phyloP scores from a whole-genome alignment of 768 basidiomycete genomes.

The Cystoderma amianthinum region DNA sequence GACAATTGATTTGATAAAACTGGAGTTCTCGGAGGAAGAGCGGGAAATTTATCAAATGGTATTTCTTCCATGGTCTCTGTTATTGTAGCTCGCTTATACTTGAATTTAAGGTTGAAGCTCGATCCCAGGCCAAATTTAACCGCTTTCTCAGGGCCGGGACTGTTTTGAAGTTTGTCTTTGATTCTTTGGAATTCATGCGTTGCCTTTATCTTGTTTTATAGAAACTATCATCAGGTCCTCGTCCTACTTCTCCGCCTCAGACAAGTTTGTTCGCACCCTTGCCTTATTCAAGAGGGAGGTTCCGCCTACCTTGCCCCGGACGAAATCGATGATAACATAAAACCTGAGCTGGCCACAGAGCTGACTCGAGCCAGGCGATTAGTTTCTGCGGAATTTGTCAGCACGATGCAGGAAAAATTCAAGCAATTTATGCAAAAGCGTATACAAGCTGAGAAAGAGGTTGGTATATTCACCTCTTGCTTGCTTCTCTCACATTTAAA shows the following conservation, averaged over 20 bases:
- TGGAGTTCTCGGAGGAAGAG: slow-evolving; percentile 58
- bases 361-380: slow-evolving; percentile 36
- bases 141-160: slow-evolving; percentile 54
- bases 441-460: slow-evolving; percentile 48
- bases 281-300: slow-evolving; percentile 52
- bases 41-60: slow-evolving; percentile 56
- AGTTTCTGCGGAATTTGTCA: slow-evolving; percentile 42
- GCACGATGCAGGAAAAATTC: slow-evolving; percentile 38
- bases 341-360: slow-evolving; percentile 28
- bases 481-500: neutral
- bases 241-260: slow-evolving; percentile 48
- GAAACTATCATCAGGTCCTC: slow-evolving; percentile 52
- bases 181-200: neutral
- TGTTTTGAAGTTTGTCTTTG: slow-evolving; percentile 47
- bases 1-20: slow-evolving; percentile 37
- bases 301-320: slow-evolving; percentile 35
- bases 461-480: slow-evolving; percentile 13
- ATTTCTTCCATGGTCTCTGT: neutral
- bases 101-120: slow-evolving; percentile 39
- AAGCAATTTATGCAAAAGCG: slow-evolving; percentile 32
- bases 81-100: neutral
- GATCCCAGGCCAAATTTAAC: slow-evolving; percentile 58
- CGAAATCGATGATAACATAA: slow-evolving; percentile 24
- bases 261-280: slow-evolving; percentile 65
- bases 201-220: slow-evolving; percentile 7